Percentiles rank a stretch among this genome's conserved stretches.
These are phyloP conservation scores for Tuber borchii DNA, from an alignment of 495 filamentous ascomycete species.

Conservation along the genomic window DNA sequence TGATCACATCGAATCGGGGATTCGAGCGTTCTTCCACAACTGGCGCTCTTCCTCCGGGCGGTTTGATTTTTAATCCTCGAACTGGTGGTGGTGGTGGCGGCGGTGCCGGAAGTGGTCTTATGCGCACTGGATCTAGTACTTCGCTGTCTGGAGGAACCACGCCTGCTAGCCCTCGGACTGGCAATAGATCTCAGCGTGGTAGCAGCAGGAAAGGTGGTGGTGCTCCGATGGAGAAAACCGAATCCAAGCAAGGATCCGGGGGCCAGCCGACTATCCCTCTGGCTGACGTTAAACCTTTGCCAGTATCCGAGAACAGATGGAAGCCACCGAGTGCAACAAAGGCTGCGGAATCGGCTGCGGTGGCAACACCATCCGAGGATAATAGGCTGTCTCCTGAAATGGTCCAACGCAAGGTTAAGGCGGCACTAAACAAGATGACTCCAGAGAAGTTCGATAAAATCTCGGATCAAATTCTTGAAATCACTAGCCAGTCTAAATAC, in stretches of 20 bases:
- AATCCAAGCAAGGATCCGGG: slow-evolving; percentile 57
- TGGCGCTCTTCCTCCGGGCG: slow-evolving; percentile 24
- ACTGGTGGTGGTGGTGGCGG: slow-evolving; percentile 44
- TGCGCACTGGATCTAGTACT: slow-evolving; percentile 53
- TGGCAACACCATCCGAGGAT: slow-evolving; percentile 48
- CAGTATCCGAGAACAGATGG: slow-evolving; percentile 68
- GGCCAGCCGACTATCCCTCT: slow-evolving; percentile 79
- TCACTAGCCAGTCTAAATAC: slow-evolving; percentile 89
- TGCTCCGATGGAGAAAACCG: slow-evolving; percentile 48
- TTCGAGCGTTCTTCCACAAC: slow-evolving; percentile 24
- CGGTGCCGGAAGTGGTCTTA: slow-evolving; percentile 48
- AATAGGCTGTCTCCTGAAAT: slow-evolving; percentile 76
- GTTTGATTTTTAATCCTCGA: slow-evolving; percentile 52
- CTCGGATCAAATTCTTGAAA: slow-evolving; percentile 81
- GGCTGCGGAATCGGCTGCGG: slow-evolving; percentile 52
- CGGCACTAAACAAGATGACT: slow-evolving; percentile 98
- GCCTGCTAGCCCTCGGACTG: slow-evolving; percentile 52
- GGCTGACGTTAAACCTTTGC: slow-evolving; percentile 76
- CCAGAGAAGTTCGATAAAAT: slow-evolving; percentile 98
- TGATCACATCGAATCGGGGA: slow-evolving; percentile 34
- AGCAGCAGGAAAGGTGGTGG: slow-evolving; percentile 56
- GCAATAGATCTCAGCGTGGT: slow-evolving; percentile 52
- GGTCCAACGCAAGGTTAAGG: slow-evolving; percentile 98
- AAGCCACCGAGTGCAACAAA: slow-evolving; percentile 68
- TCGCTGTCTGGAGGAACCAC: slow-evolving; percentile 46